Base-by-base conservation (phyloP, 129 eudicot species). In the Lactuca sativa region DNA sequence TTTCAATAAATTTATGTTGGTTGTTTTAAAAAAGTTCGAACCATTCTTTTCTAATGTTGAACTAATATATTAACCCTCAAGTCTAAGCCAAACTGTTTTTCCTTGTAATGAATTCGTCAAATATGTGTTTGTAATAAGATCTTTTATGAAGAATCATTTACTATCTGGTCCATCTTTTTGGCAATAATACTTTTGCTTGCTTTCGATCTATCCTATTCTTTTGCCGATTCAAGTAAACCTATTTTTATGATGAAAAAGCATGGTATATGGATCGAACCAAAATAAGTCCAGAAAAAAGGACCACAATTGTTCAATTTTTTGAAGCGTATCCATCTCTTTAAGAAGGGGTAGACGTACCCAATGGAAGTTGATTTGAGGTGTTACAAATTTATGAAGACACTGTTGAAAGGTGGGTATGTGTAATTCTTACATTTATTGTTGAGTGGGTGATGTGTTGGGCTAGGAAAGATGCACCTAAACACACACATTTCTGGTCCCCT, bases 311-410 rank as follows among this genome's bases (percentile, higher is more conserved):
- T 66, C 25, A 66, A 74, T 33, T 31, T 6, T 11, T n/a, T 66
- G 60, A 66, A 66, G 79, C 33, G 68, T 75, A 13, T 59, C 32
- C 51, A 75, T 75, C 68, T 21, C 56, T 58, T 57, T 47, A 34
- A 47, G 57, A 21, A n/a, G 68, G 59, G 60, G 70, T 48, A 59
- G 74, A 61, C 56, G 79, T 67, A 66, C 73, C 61, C 74, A 52
- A 58, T 47, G 62, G 57, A 38, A 66, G 49, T 57, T 37, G 51
- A 47, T 66, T 74, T 56, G 55, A 34, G 57, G 18, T 73, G 75
- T 43, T 16, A 49, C 38, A 62, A 41, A 60, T 66, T 65, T 31
- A 59, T 34, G 13, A 9, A 37, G 32, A 64, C 36, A 37, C 12
- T 36, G 62, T 68, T 16, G 43, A 37, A 33, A 16, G 16, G 73